phyloP scores from a whole-genome alignment of 805 yeast genomes.

The Pichia deserticola region DNA sequence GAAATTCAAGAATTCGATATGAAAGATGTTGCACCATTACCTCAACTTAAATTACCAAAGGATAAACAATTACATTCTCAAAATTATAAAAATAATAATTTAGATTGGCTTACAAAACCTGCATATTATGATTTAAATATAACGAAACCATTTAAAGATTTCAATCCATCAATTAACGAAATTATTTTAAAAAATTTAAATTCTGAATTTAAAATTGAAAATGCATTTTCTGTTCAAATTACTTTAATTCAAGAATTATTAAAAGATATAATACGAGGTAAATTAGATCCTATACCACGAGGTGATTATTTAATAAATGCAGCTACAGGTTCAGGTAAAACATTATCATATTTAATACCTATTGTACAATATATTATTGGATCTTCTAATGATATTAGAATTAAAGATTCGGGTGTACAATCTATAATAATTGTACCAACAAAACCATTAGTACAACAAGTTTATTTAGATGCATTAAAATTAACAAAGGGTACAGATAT shows the following conservation, averaged over 20 bases:
- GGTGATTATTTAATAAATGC: constrained; percentile 89
- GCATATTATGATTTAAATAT: constrained; percentile 42
- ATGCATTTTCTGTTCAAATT: constrained; percentile 74
- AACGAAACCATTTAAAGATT: constrained; percentile 41
- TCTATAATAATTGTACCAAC: constrained; percentile 87
- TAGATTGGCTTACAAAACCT: constrained; percentile 67
- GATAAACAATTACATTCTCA: constrained; percentile 36
- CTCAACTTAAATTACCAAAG: constrained; percentile 70
- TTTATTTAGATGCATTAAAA: constrained; percentile 51
- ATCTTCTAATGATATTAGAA: neutral
- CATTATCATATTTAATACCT: constrained; percentile 83
- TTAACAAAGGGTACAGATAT: constrained; percentile 63
- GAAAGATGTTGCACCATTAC: constrained; percentile 61
- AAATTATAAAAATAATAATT: constrained; percentile 28
- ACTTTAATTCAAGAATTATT: constrained; percentile 52
- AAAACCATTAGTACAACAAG: constrained; percentile 78
- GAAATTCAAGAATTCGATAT: constrained; percentile 17
- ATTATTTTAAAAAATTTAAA: constrained; percentile 40
- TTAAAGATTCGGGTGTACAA: constrained; percentile 47
- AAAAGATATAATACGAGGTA: constrained; percentile 33
- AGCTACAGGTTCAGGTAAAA: constrained; percentile 93
- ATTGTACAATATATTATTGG: constrained; percentile 58
- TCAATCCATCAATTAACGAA: constrained; percentile 36
- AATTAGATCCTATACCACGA: constrained; percentile 41
- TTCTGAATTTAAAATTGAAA: constrained; percentile 34